These are phyloP conservation scores for Pseudovirgaria hyperparasitica DNA, from an alignment of 2,329 filamentous ascomycete genomes.

Conservation along the genomic window DNA sequence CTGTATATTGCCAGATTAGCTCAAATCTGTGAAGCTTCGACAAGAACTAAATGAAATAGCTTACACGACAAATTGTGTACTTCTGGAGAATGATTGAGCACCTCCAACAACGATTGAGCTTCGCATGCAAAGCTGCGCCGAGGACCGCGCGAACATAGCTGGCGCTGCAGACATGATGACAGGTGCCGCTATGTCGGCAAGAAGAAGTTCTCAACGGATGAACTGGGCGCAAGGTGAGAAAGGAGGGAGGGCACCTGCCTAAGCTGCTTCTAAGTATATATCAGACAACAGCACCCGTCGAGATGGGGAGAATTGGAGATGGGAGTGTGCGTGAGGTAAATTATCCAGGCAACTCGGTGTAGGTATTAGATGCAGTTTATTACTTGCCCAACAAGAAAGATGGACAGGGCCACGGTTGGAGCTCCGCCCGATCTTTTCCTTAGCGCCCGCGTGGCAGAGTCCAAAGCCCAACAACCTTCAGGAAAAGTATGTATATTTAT, in stretches of 20 bases:
- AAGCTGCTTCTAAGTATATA: background rate
- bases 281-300: slow-evolving; percentile 5
- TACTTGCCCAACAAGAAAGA: slow-evolving; percentile 3
- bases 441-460: no score
- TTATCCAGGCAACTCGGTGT: no score
- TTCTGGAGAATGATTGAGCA: slow-evolving; percentile 28
- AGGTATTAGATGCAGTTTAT: no score
- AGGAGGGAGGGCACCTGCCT: slow-evolving; percentile 10
- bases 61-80: slow-evolving; percentile 18
- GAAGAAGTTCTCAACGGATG: slow-evolving; percentile 12
- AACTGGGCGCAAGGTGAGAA: slow-evolving; percentile 9
- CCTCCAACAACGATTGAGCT: slow-evolving; percentile 31
- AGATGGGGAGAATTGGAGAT: slow-evolving; percentile 15
- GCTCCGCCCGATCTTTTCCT: no score
- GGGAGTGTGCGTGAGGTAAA: background rate
- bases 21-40: no score
- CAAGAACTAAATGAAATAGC: no score
- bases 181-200: slow-evolving; percentile 16
- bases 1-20: no score
- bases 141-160: slow-evolving; percentile 31
- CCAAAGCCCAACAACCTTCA: no score
- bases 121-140: slow-evolving; percentile 29
- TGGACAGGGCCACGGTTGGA: slow-evolving; percentile 2
- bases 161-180: slow-evolving; percentile 42
- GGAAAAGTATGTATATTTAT: no score